Percentiles rank a stretch among this genome's conserved stretches.
Conservation (phyloP, 2,329 filamentous ascomycete species). For the Microdochium trichocladiopsis region DNA sequence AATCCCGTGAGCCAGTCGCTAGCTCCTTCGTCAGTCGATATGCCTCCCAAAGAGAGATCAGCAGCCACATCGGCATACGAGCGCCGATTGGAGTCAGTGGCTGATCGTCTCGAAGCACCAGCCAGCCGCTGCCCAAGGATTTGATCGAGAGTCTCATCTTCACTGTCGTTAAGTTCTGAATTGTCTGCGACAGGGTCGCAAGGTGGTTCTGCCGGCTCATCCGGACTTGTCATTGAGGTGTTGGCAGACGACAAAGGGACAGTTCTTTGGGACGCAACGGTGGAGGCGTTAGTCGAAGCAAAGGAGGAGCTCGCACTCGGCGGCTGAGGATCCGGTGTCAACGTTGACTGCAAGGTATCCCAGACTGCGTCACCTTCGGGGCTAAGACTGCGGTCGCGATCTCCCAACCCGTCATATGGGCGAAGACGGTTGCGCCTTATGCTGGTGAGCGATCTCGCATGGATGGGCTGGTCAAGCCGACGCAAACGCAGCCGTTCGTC, state of each 20-base stretch:
- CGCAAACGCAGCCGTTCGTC: not conserved
- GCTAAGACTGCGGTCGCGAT: conserved; percentile 77
- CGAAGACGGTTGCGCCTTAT: conserved; percentile 2
- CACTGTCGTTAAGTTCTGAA: conserved; percentile 47
- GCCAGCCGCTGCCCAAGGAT: conserved; percentile 3
- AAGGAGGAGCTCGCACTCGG: conserved; percentile 82
- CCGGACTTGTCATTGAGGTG: conserved; percentile 36
- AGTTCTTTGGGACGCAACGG: conserved; percentile 31
- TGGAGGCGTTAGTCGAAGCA: conserved; percentile 53
- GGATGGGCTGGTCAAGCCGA: conserved; percentile 3
- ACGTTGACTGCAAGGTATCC: conserved; percentile 74
- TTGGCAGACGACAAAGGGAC: conserved; percentile 28
- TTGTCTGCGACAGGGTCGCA: conserved; percentile 48
- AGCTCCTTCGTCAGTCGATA: conserved; percentile 25
- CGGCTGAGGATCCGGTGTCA: conserved; percentile 74
- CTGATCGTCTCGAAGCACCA: conserved; percentile 5
- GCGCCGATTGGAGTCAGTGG: conserved; percentile 7
- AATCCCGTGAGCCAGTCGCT: conserved; percentile 49
- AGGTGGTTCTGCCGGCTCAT: conserved; percentile 32
- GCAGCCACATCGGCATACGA: conserved; percentile 41
- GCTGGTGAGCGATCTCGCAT: conserved; percentile 5
- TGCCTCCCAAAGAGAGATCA: conserved; percentile 4
- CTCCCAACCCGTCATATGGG: conserved; percentile 66
- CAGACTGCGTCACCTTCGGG: conserved; percentile 61
- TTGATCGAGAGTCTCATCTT: conserved; percentile 17